Evolutionary conservation across 345 rosid species (phyloP).

Genomic region (Syzygium aromaticum): DNA sequence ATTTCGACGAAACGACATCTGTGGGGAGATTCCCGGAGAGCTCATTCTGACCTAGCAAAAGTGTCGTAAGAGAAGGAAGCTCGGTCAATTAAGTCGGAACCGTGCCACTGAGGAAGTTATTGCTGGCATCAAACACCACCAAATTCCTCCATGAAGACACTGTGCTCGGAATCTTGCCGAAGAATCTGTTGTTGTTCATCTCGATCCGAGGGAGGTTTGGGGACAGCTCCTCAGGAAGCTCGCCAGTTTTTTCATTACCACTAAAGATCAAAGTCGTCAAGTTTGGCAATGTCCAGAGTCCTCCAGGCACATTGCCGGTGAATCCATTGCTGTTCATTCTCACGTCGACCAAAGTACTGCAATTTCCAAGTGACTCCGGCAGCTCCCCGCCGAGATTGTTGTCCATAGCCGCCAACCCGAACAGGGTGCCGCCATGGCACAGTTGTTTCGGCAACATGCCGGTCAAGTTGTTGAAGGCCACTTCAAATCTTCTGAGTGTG

Average conservation of each 20-base stretch:
- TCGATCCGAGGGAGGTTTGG: slow-evolving; percentile 18
- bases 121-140: slow-evolving; percentile 31
- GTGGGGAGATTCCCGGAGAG: slow-evolving; percentile 40
- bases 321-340: slow-evolving; percentile 19
- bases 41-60: slow-evolving; percentile 39
- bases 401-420: slow-evolving; percentile 27
- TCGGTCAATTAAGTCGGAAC: slow-evolving; percentile 34
- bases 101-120: slow-evolving; percentile 31
- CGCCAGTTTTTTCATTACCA: slow-evolving; percentile 31
- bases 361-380: slow-evolving; percentile 40
- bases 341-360: slow-evolving; percentile 12
- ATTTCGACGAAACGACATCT: slow-evolving; percentile 30
- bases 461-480: slow-evolving; percentile 23
- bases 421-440: slow-evolving; percentile 28
- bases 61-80: slow-evolving; percentile 14
- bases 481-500: slow-evolving; percentile 22
- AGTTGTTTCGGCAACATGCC: slow-evolving; percentile 39
- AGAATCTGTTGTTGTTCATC: slow-evolving; percentile 37
- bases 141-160: slow-evolving; percentile 25
- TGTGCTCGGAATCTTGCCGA: slow-evolving; percentile 29
- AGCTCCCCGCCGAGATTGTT: slow-evolving; percentile 43
- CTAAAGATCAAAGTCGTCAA: slow-evolving; percentile 10
- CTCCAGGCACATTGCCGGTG: slow-evolving; percentile 39
- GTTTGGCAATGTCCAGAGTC: slow-evolving; percentile 33
- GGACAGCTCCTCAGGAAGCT: slow-evolving; percentile 36